Base-by-base conservation (phyloP, 208 protist genomes). In the Vickermania ingenoplastis region DNA sequence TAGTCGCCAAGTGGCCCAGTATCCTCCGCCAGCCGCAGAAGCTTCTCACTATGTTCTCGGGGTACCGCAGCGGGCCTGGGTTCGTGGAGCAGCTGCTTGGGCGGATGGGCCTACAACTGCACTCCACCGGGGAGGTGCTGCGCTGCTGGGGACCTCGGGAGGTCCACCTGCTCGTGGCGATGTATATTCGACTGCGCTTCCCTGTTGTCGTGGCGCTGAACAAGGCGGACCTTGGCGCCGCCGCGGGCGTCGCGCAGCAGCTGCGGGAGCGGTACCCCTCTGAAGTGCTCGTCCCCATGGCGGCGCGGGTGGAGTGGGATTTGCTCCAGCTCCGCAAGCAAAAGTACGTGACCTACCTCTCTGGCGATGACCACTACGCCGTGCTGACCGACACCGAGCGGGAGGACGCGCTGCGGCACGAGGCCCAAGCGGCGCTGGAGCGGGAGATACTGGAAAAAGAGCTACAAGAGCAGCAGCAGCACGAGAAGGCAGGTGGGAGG, bases 191-290 rank as follows among this genome's bases (percentile, higher is more conserved):
- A 13, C 51, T 89, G 27, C 84, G 94, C 26, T 97, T 97, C 59
- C 92, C 92, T 3, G 88, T 96, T 62, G 75, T 96, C 3, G 62
- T 96, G 22, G 91, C 91, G 29, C 75, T 96, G 26, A 97, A 97
- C 72, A 97, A 97, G 77, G 70, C 73, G 3, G 94, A 97, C 67
- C 45, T 90, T 26, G 67, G 77, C 11, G 60, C 75, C 30, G 82
- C 86, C 21, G 52, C 28, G 30, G 61, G 41, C 23, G 51, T 92
- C 41, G 69, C 68, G n/a, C 59, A 26, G 0, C 25, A 67, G 36
- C 63, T 96, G 41, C 76, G 69, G 22, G 29, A 41, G 29, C 65
- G 57, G 1, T 93, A 92, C 63, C 88, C 89, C 14, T 23, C 77
- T 28, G 88, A 96, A 61, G 48, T 57, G 0, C 81, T 95, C 64